Conservation (phyloP, 495 filamentous ascomycete species). For the Cryomyces minteri region DNA sequence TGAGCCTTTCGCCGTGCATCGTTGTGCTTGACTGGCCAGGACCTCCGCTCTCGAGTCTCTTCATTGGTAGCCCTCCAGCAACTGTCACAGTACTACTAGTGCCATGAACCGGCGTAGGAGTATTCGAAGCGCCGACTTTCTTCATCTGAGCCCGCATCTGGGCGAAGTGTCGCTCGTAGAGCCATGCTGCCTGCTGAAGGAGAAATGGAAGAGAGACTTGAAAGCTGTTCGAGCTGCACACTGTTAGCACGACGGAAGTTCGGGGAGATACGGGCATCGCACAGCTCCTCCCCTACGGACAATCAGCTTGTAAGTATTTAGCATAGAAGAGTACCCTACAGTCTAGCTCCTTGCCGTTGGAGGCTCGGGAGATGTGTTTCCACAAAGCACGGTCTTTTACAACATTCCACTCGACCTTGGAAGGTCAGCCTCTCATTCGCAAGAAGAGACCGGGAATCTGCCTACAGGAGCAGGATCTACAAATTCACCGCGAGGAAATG, state of each 20-base stretch:
- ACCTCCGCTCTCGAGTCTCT: constrained; percentile 36
- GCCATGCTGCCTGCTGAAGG: constrained; percentile 85
- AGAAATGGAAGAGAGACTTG: constrained; percentile 74
- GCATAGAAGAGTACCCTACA: constrained; percentile 32
- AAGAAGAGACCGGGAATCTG: constrained; percentile 3
- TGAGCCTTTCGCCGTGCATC: no score
- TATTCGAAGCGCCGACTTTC: constrained; percentile 38
- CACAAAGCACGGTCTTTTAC: constrained; percentile 77
- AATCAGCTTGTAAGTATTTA: constrained; percentile 13
- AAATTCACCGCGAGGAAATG: constrained; percentile 74
- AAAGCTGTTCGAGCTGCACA: constrained; percentile 33
- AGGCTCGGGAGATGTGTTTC: constrained; percentile 63
- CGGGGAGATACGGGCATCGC: constrained; percentile 14
- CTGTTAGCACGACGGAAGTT: constrained; percentile 2
- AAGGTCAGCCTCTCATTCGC: constrained; percentile 4
- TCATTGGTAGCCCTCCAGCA: constrained; percentile 33
- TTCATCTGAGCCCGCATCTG: constrained; percentile 84
- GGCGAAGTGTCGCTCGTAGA: constrained; percentile 78
- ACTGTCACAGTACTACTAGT: constrained; percentile 26
- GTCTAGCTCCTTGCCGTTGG: constrained; percentile 57
- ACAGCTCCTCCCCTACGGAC: constrained; percentile 64
- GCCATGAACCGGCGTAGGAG: constrained; percentile 27
- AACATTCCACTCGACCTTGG: constrained; percentile 51
- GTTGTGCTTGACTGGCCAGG: no score
- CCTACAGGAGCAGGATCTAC: constrained; percentile 72